Evolutionary conservation across 768 basidiomycete genomes (phyloP), one percentile per base, ranked within the genome.

Genomic region (Dictyophora rubrovolvata): DNA sequence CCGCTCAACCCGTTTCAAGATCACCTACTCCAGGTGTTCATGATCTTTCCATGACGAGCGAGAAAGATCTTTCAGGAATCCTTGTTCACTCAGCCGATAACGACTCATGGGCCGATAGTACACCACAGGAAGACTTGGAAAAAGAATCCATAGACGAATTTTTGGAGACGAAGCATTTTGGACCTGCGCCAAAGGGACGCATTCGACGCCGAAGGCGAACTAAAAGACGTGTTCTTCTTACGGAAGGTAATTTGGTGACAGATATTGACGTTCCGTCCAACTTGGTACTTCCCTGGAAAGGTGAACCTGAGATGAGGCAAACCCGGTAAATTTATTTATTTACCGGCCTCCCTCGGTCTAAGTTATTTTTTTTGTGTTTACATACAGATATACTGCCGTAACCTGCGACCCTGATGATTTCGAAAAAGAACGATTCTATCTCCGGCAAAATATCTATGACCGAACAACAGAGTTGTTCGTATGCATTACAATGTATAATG

Each of bases 401-500:
- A 96, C 93, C 10, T 92, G 93, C 69, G 92, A 93, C 68, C 93
- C 94, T 1, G 89, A 97, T 67, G 86, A 94, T 35, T 96, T 94
- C 67, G 84, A 89, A 70, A 80, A 78, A 67, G 82, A 82, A 51
- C 86, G 89, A 11, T 94, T 90, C 70, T 88, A 85, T 61, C 76
- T 97, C 33, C 78, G 93, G 54, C 94, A 96, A 68, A 87, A 87
- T 67, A 81, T 89, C 66, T 80, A 73, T 61, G 83, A 84, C 33
- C 78, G 93, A 55, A 79, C 85, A 58, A 96, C 93, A 12, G 94
- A 97, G 67, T 69, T 97, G 56, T 89, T 95, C 73, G 87, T 97
- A 68, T 89, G 92, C 60, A 88, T 97, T 65, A 97, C 93, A 21
- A 93, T 96, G 92, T 96, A 87, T 69, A 96, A 96, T 69, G 94